Evolutionary conservation across 345 rosid genomes (phyloP), one percentile per base, ranked within the genome.

Genomic region (Toxicodendron radicans): DNA sequence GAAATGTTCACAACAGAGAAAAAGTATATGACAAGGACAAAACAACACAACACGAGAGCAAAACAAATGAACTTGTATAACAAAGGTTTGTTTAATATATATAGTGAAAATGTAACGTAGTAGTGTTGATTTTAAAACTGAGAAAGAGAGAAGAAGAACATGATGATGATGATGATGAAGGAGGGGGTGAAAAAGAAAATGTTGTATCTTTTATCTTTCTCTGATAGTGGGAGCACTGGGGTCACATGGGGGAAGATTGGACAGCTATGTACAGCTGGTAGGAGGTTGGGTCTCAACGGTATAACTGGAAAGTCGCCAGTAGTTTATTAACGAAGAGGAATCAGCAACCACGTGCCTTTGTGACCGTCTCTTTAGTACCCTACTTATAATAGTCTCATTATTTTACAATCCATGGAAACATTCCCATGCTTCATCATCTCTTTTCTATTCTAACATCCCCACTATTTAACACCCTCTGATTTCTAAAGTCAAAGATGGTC

Each of bases 191-290:
- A n/a, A 27, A 24, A 49, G 3, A 13, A 23, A 9, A 21, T 58
- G 27, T 33, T 23, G 10, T 46, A 5, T 64, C 72, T 7, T 43
- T 6, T 73, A 57, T 64, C 27, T 82, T 13, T 72, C 56, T 74
- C 46, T 60, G 45, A 66, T 72, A 24, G 76, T 76, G 66, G 74
- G 58, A 60, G 79, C 81, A 83, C 84, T 82, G 83, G 84, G 89
- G 85, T 87, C 88, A 84, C 88, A 87, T 84, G 88, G 83, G 82
- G 58, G 77, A 49, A 75, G 87, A 76, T 82, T 68, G 78, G 87
- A 91, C 98, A 94, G 92, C 95, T 88, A 89, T 59, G 79, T 23
- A 83, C 91, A 91, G 96, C 97, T 90, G 92, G 81, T 73, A 21
- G 82, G 85, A 77, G 83, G 84, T 68, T 71, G 84, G 80, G 82